A percentile compares a stretch with the other conserved stretches of the same genome.
Evolutionary conservation across 2,329 filamentous ascomycete genomes (phyloP).

Genomic region (Colletotrichum scovillei): DNA sequence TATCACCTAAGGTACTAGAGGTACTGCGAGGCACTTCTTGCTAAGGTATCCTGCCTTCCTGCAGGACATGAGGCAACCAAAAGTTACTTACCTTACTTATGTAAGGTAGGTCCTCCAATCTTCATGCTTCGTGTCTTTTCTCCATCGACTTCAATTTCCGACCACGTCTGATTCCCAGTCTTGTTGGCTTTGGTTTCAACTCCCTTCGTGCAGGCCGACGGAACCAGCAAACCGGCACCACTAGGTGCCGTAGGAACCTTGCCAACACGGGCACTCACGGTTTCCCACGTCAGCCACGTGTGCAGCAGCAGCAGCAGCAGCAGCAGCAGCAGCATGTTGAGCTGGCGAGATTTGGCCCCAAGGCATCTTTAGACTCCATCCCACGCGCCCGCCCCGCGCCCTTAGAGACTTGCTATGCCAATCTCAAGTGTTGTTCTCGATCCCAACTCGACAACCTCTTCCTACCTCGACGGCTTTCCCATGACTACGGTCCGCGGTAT

Average conservation of each 20-base stretch:
- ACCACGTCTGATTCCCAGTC: neutral
- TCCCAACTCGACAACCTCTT: neutral
- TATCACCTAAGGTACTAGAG: too few relatives aligned
- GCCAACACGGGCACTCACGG: neutral
- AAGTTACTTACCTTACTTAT: too few relatives aligned
- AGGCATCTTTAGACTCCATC: neutral
- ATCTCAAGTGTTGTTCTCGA: neutral
- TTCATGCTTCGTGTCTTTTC: too few relatives aligned
- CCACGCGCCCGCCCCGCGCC: neutral
- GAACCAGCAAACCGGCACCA: neutral
- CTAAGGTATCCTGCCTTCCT: too few relatives aligned
- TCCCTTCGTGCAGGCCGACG: too few relatives aligned
- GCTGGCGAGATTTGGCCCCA: neutral
- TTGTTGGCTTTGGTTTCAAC: neutral
- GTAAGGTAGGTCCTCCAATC: too few relatives aligned
- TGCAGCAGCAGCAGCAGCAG: neutral
- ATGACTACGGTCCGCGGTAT: too few relatives aligned
- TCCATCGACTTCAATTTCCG: too few relatives aligned
- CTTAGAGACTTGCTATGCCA: neutral
- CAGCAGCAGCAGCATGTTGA: neutral
- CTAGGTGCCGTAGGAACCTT: neutral
- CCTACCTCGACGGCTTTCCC: neutral
- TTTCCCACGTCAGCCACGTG: slow-evolving; percentile 18
- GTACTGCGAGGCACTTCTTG: too few relatives aligned
- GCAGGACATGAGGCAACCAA: too few relatives aligned